These are phyloP conservation scores for Amanita exitialis DNA, from an alignment of 768 basidiomycete genomes.

Conservation along the genomic window DNA sequence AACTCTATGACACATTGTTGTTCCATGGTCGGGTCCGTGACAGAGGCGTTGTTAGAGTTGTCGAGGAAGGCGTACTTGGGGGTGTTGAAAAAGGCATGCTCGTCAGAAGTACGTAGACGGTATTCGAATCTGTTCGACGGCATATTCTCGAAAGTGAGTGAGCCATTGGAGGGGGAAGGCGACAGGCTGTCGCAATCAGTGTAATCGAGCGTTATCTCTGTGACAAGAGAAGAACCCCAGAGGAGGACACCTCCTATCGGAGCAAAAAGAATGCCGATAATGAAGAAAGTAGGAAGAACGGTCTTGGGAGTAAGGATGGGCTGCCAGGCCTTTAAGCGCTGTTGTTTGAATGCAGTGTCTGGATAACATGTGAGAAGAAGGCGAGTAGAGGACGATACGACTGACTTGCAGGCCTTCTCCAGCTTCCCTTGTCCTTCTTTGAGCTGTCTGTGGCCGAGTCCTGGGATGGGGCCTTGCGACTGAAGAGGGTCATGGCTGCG, in stretches of 20 bases:
- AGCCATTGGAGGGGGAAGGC: conserved; percentile 26
- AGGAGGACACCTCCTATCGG: conserved; percentile 93
- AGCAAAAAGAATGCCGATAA: conserved; percentile 90
- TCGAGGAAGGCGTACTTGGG: conserved; percentile 76
- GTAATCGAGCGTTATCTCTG: conserved; percentile 93
- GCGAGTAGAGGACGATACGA: conserved; percentile 11
- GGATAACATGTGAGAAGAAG: conserved; percentile 10
- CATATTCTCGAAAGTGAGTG: conserved; percentile 37
- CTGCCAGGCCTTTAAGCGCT: conserved; percentile 99
- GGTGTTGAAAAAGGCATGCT: conserved; percentile 38
- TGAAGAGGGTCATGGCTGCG: conserved; percentile 46
- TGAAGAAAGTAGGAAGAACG: conserved; percentile 91
- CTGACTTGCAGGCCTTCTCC: conserved; percentile 80
- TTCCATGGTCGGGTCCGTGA: conserved; percentile 31
- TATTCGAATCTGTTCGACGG: conserved; percentile 62
- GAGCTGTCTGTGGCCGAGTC: conserved; percentile 36
- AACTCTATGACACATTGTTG: conserved; percentile 75
- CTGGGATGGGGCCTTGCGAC: conserved; percentile 30
- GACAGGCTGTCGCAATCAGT: conserved; percentile 75
- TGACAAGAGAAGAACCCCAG: conserved; percentile 78
- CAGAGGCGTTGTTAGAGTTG: conserved; percentile 33
- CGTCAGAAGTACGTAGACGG: conserved; percentile 46
- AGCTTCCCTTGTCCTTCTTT: conserved; percentile 79
- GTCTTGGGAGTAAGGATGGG: conserved; percentile 98
- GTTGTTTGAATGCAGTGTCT: conserved; percentile 99